Base-by-base conservation (phyloP, 1,139 yeast species). In the Yamadazyma dushanensis region DNA sequence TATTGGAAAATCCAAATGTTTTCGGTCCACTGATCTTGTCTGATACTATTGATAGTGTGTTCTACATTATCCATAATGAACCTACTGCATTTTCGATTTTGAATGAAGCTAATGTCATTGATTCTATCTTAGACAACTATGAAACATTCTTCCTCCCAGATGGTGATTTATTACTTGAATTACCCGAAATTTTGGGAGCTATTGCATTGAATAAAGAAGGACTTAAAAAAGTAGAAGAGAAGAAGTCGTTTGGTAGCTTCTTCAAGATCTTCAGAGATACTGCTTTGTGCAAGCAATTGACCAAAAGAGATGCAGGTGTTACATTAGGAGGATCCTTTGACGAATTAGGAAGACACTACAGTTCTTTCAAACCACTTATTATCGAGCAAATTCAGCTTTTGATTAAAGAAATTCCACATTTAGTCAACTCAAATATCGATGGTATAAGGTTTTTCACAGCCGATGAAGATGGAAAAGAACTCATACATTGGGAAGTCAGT, bases 31-130 rank as follows among this genome's bases (percentile, higher is more conserved):
- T 78, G 16, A 62, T 87, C n/a, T 59, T 86, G 14, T 70, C 88
- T 0, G 68, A 77, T 14, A 74, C 88, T 0, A 60, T 90, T 25
- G 85, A 80, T 46, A 76, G 83, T 15, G 73, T 89, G 16, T 76
- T 83, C 31, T 76, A 77, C 22, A 86, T 89, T 45, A 79, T 90
- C 32, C 94, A 90, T 54, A 86, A 85, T 47, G 97, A 90, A 51
- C 96, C 97, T 3, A 88, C 97, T 0, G 88, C 96, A 3, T 89
- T 76, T 52, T 74, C 87, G 3, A 83, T 90, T 32, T 70, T 90
- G 49, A 80, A 78, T 34, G 97, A 90, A 56, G 85, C 95, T 0
- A 76, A 79, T 2, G 78, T 87, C 1, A 76, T 89, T 26, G 85
- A 84, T 35, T 65, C 78, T 1, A 71, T 89, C 26, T 56, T 89